A percentile compares a stretch with the other conserved stretches of the same genome.
These are phyloP conservation scores for Clausena lansium DNA, from an alignment of 345 rosid species.

Conservation along the genomic window DNA sequence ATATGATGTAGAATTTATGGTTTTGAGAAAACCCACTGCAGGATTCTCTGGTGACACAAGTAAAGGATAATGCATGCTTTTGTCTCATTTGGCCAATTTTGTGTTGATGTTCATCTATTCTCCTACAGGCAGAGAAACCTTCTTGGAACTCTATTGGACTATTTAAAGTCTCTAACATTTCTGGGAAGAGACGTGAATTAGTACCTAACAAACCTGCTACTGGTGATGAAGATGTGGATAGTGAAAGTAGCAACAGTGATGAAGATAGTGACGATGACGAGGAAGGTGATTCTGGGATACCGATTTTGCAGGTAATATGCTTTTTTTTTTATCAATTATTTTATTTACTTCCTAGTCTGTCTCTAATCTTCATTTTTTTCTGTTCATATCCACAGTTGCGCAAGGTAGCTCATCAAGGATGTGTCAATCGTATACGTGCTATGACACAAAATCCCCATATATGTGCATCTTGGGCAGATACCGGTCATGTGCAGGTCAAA, in stretches of 20 bases:
- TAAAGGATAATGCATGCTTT: background rate
- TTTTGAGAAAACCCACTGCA: background rate
- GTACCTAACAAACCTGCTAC: constrained; percentile 46
- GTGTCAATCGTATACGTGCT: constrained; percentile 86
- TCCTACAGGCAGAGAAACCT: constrained; percentile 81
- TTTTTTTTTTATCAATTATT: background rate
- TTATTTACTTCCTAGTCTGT: background rate
- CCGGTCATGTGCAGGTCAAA: constrained; percentile 86
- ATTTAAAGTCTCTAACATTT: constrained; percentile 67
- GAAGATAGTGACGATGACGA: constrained; percentile 63
- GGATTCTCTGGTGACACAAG: background rate
- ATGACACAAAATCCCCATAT: constrained; percentile 90
- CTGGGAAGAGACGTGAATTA: constrained; percentile 80
- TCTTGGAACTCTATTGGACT: constrained; percentile 74
- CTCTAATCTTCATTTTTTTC: constrained; percentile 9
- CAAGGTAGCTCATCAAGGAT: constrained; percentile 82
- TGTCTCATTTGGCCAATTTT: background rate
- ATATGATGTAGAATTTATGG: background rate
- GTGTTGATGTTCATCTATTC: background rate
- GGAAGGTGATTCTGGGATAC: constrained; percentile 53
- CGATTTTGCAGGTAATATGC: constrained; percentile 61
- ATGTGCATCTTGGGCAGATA: constrained; percentile 94
- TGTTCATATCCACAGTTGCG: constrained; percentile 49
- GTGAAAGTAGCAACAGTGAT: constrained; percentile 70
- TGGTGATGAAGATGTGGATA: constrained; percentile 59